Conservation (phyloP, 768 basidiomycete genomes). For the Megacollybia marginata region DNA sequence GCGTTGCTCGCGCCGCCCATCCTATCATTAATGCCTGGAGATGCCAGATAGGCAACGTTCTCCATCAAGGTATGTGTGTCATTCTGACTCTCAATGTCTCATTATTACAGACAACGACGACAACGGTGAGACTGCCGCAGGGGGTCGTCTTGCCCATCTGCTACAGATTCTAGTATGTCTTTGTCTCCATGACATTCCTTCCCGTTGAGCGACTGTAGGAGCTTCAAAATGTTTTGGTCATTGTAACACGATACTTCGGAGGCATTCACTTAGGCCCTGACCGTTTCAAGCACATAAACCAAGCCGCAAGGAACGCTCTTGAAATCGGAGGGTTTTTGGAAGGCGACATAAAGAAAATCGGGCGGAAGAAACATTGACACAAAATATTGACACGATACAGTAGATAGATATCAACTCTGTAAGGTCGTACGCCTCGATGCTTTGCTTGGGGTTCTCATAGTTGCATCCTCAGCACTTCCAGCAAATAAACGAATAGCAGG, state of each 20-base stretch:
- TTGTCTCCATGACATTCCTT: neutral
- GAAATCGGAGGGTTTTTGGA: conserved; percentile 85
- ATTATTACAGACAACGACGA: conserved; percentile 79
- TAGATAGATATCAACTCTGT: too few species aligned
- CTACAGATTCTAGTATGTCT: conserved; percentile 72
- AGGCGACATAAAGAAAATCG: conserved; percentile 5
- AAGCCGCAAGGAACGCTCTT: conserved; percentile 87
- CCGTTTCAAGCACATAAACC: conserved; percentile 89
- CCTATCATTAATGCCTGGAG: conserved; percentile 81
- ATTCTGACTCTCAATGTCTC: neutral
- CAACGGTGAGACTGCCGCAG: conserved; percentile 91
- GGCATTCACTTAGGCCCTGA: conserved; percentile 89
- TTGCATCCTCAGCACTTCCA: neutral
- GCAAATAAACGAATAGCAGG: conserved; percentile 31
- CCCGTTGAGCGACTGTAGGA: conserved; percentile 40
- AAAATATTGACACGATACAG: too few species aligned
- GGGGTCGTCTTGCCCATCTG: conserved; percentile 83
- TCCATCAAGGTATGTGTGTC: conserved; percentile 60
- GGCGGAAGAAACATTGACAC: neutral
- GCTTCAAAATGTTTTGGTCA: conserved; percentile 74
- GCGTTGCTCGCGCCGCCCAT: conserved; percentile 69
- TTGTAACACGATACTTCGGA: conserved; percentile 93
- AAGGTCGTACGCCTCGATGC: too few species aligned
- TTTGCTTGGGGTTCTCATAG: neutral
- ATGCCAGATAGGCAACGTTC: conserved; percentile 55